These are phyloP conservation scores for Scenedesmus sp. DNA, from an alignment of 163 green algal species.

Conservation along the genomic window DNA sequence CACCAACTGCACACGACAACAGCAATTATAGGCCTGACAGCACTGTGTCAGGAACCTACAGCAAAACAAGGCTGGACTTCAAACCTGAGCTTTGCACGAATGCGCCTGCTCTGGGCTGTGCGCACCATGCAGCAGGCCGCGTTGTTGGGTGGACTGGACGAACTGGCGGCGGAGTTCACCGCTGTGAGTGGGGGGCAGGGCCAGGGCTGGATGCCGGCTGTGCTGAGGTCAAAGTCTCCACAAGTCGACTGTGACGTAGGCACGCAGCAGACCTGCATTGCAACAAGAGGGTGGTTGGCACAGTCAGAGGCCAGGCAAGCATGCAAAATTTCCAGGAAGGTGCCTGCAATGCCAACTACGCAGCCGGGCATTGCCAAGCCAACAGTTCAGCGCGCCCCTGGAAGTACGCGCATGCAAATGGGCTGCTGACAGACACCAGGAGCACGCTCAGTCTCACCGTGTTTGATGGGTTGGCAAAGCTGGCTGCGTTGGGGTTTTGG, in stretches of 20 bases:
- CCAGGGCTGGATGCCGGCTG: not conserved
- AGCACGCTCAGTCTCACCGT: not conserved
- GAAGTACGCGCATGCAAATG: not conserved
- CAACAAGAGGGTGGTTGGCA: not conserved
- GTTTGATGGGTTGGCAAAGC: not conserved
- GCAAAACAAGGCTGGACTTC: not conserved
- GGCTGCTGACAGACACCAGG: not conserved
- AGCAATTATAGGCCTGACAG: not conserved
- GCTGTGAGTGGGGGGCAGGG: not conserved
- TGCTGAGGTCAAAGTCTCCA: not conserved
- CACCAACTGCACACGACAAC: not conserved
- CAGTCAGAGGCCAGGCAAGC: no score
- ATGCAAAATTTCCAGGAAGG: no score
- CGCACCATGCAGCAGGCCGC: not conserved
- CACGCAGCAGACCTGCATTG: not conserved
- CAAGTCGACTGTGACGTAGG: not conserved
- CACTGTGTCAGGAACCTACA: not conserved
- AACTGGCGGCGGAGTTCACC: not conserved
- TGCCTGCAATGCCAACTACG: no score
- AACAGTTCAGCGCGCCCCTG: no score
- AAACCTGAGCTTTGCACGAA: not conserved
- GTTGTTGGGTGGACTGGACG: not conserved
- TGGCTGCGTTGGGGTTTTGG: not conserved
- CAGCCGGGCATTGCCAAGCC: not conserved
- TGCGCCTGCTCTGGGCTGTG: not conserved